Base-by-base conservation (phyloP, 306 rosid species). In the Pyrus communis region DNA sequence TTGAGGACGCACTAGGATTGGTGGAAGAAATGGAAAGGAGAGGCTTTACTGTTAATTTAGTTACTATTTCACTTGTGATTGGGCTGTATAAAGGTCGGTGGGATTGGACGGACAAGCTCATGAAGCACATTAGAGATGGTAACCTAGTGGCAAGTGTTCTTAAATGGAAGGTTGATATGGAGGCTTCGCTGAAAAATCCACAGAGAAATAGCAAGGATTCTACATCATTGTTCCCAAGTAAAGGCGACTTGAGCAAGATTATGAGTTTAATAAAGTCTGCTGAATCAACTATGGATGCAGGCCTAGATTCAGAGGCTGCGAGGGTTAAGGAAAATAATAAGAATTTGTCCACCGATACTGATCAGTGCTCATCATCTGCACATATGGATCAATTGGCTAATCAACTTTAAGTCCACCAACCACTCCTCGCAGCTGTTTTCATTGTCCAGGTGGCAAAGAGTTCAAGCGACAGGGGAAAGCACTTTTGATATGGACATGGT, bases 21-120 rank as follows among this genome's bases (percentile, higher is more conserved):
- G 91, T 89, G 71, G 96, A 92, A 76, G 98, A 92, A 85, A 92
- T 94, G 98, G 98, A 94, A 90, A 81, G 71, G 71, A 79, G 96
- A 73, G 95, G 96, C 46, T 92, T 94, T 77, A 75, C 52, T 74
- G 93, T 94, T 76, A 96, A 92, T 74, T 86, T 94, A 52, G 81
- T 94, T 59, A 92, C 96, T 18, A 74, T 92, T 38, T 87, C 97
- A 0, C 91, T 90, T 45, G 75, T 94, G 85, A 85, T 92, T 67
- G 84, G 78, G 81, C 76, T 94, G 76, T 89, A 92, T 74, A 87
- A 88, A 12, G 87, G 89, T 69, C 89, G 73, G 71, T 89, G 95
- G 97, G 95, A 90, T 40, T 88, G 92, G 95, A 82, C 91, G 0
- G 95, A 90, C 25, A 82, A 89, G 86, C 97, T 94, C 69, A 80